Evolutionary conservation across 176 grass and related monocot species (phyloP), one percentile per base, ranked within the genome.

Genomic region (maize (Zea mays)): DNA sequence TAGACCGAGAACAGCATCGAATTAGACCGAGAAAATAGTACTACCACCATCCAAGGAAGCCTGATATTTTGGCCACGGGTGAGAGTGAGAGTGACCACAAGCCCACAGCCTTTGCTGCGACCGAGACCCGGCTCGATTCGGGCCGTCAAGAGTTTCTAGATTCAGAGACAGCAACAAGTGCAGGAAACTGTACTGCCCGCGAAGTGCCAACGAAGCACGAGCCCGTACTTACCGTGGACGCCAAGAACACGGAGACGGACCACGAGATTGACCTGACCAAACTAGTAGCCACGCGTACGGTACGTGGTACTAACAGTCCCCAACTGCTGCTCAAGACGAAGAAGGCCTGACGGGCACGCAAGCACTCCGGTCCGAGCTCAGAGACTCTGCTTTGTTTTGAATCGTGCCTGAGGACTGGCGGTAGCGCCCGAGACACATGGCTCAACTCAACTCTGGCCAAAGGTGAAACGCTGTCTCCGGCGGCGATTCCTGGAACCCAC

Each of bases 231-330:
- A 19, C 0, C 67, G 57, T 79, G 83, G 58, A 85, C 75, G 50
- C 67, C 58, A 37, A 45, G 67, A 39, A 72, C 47, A 85, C 47
- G 62, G 47, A 43, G 27, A 27, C 27, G 27, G 48, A 66, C 58
- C 58, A 8, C 34, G 39, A 38, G 43, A 13, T 62, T 76, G 72
- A 76, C 65, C 60, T 62, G 27, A 33, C 43, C 65, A 42, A 27
- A 27, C 27, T 27, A 27, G 27, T 27, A 27, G 27, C 27, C 27
- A 27, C 27, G 27, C 27, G 27, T 27, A 27, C 27, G 27, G 27
- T 27, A 27, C 27, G 27, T 27, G 27, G 27, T 27, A n/a, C n/a
- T n/a, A 27, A 27, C 27, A 27, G 27, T 27, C 27, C 27, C 27
- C 27, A 27, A 27, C 27, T 27, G 27, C 27, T 27, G 27, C 27